Base-by-base conservation (phyloP, 805 yeast species). In the Priceomyces fermenticarens region DNA sequence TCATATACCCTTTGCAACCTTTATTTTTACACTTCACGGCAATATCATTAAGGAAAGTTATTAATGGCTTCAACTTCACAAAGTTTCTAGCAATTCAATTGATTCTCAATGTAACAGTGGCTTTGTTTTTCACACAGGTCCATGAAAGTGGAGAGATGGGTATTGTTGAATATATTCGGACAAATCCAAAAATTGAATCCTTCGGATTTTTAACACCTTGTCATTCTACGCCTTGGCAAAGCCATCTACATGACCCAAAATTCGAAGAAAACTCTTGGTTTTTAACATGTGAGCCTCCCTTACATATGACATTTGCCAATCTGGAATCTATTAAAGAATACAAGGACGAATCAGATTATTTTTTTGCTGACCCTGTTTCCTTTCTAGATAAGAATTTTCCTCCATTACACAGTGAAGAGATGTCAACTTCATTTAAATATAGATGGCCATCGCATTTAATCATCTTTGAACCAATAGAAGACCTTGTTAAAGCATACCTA, bases 171-270 rank as follows among this genome's bases (percentile, higher is more conserved):
- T 71, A 68, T 36, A 53, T 90, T 15, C 71, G 81, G 31, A 45
- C 53, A 4, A 44, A 61, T 15, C 57, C 67, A 3, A 51, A 56
- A 3, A 71, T 78, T 8, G 46, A 61, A 7, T 72, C 85, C 1
- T 63, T 90, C 23, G 96, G 97, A 0, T 87, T 93, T 51, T 60
- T 93, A 11, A 88, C 90, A 56, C 99, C 99, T 0, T 93, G 99
- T 54, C 99, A 93, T 60, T 90, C 98, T 0, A 91, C 97, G 0
- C 99, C 99, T 2, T 86, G 93, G 81, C 96, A 88, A 55, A 78
- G 93, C 17, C 81, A 85, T 56, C 62, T 93, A 31, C 96, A 90
- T 54, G 64, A 85, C 15, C 58, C 67, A 8, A 73, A 70, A 20
- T 57, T 66, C 12, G 51, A 52, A 1, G 28, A 43, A 12, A 50